A percentile compares a stretch with the other conserved stretches of the same genome.
Conservation (phyloP, 345 rosid species). For the Citrus sinensis region DVS_A1.0 CM039165.1:26203501-26204000, state of each 20-base stretch:
- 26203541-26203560: background rate
- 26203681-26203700: background rate
- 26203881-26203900: background rate
- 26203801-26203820: constrained; percentile 1
- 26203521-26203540: background rate
- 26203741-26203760: background rate
- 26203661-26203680: background rate
- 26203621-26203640: background rate
- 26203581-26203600: background rate
- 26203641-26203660: background rate
- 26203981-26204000: too few species aligned
- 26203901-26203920: background rate
- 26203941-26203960: background rate
- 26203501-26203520: background rate
- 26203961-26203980: background rate
- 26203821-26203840: background rate
- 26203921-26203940: background rate
- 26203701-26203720: background rate
- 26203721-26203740: background rate
- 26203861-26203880: background rate
- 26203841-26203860: background rate
- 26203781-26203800: background rate
- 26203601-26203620: background rate
- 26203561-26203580: background rate
- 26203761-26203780: background rate